Evolutionary conservation across 768 basidiomycete species (phyloP).

Genomic region (Suillus clintonianus): DNA sequence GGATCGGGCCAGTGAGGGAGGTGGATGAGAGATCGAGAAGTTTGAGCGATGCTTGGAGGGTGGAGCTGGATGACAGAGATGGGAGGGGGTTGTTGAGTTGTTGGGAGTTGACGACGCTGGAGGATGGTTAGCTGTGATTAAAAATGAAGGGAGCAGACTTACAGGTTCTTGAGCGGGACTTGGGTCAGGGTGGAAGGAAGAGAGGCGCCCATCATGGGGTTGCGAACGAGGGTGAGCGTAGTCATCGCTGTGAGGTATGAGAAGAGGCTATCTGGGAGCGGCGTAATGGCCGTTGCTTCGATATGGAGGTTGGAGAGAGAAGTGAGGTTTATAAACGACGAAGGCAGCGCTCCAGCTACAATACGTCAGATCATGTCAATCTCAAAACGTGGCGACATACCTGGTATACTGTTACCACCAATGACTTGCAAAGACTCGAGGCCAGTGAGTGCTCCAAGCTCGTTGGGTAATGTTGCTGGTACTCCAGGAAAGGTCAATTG

Average conservation of each 20-base stretch:
- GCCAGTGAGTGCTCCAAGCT: conserved; percentile 40
- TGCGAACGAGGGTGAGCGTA: conserved; percentile 41
- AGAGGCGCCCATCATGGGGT: conserved; percentile 38
- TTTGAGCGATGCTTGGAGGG: conserved; percentile 34
- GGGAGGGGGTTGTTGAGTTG: conserved; percentile 34
- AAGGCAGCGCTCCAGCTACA: conserved; percentile 44
- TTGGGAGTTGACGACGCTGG: conserved; percentile 41
- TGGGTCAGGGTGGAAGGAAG: conserved; percentile 38
- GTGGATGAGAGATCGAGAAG: conserved; percentile 43
- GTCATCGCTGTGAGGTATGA: conserved; percentile 35
- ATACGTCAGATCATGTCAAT: neutral
- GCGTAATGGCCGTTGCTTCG: conserved; percentile 40
- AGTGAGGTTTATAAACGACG: conserved; percentile 38
- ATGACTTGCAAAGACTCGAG: conserved; percentile 41
- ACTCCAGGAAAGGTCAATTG: conserved; percentile 48
- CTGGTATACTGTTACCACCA: conserved; percentile 44
- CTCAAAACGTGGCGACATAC: conserved; percentile 26
- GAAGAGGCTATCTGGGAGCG: conserved; percentile 36
- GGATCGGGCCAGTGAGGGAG: conserved; percentile 40
- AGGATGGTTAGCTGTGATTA: conserved; percentile 4
- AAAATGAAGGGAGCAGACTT: conserved; percentile 14
- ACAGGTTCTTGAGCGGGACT: conserved; percentile 41
- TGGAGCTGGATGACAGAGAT: conserved; percentile 30
- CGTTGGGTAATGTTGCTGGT: conserved; percentile 44
- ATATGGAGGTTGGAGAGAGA: conserved; percentile 41